Evolutionary conservation across 192 early-diverging fungal species (phyloP).

Genomic region (Podila epicladia): DNA sequence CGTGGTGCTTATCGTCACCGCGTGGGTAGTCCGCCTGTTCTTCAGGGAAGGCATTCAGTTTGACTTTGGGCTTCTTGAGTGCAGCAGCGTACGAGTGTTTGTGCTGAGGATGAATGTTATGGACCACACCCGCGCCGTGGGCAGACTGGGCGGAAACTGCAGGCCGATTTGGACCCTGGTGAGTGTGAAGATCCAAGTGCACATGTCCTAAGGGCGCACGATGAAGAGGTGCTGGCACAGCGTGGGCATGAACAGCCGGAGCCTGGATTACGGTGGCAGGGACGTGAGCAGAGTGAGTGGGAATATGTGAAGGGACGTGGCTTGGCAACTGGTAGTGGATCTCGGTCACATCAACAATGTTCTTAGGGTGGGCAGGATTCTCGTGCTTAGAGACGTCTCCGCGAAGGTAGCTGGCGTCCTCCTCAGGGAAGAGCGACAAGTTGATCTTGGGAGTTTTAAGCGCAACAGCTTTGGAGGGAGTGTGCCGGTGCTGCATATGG

Average conservation of each 20-base stretch:
- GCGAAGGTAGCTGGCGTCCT: conserved; percentile 30
- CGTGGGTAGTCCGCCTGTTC: conserved; percentile 37
- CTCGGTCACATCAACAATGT: conserved; percentile 4
- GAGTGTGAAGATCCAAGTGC: no score
- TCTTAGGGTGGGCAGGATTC: conserved; percentile 7
- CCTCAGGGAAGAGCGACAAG: conserved; percentile 23
- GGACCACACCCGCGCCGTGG: neutral
- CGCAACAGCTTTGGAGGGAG: conserved; percentile 13
- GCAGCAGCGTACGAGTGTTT: conserved; percentile 14
- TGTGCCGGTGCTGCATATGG: neutral
- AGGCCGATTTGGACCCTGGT: no score
- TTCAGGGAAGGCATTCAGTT: conserved; percentile 9
- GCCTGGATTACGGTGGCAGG: neutral
- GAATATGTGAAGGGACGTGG: neutral
- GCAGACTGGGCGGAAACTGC: no score
- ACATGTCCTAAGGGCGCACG: neutral
- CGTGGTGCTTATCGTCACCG: neutral
- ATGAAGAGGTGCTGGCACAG: neutral
- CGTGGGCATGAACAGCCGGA: neutral
- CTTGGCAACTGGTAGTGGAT: neutral
- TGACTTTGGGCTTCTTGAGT: conserved; percentile 7
- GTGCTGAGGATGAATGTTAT: neutral
- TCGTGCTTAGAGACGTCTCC: neutral
- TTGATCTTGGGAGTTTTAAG: conserved; percentile 21
- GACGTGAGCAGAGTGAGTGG: neutral